Conservation (phyloP, 495 filamentous ascomycete species). For the Lepidopterella palustris region DNA sequence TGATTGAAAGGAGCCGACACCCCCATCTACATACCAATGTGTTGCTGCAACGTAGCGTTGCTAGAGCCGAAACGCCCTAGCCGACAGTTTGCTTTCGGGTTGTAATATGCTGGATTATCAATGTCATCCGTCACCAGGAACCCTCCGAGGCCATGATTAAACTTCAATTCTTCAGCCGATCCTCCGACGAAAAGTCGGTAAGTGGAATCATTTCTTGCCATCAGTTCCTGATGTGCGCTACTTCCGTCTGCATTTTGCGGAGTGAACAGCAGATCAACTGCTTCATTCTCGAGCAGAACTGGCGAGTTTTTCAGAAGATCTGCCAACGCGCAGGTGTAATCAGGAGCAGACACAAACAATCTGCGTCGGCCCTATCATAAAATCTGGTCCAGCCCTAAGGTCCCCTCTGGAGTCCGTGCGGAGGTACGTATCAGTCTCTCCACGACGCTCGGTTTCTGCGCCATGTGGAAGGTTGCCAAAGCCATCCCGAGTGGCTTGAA, state of each 20-base stretch:
- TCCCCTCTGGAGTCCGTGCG: constrained; percentile 8
- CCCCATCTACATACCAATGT: too few relatives aligned
- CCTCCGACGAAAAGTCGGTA: constrained; percentile 2
- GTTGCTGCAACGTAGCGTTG: too few relatives aligned
- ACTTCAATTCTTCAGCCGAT: neutral
- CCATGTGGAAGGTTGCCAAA: constrained; percentile 19
- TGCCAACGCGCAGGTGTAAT: constrained; percentile 21
- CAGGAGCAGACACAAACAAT: constrained; percentile 10
- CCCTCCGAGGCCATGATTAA: constrained; percentile 16
- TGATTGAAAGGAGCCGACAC: too few relatives aligned
- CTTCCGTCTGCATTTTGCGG: constrained; percentile 11
- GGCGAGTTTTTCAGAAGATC: constrained; percentile 21
- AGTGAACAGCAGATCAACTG: constrained; percentile 15
- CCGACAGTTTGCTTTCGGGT: constrained; percentile 26
- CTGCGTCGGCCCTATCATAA: constrained; percentile 15
- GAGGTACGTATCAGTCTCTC: constrained; percentile 8
- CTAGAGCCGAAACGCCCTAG: too few relatives aligned
- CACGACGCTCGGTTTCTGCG: constrained; percentile 7
- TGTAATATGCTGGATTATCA: constrained; percentile 9
- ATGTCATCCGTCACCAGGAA: constrained; percentile 13
- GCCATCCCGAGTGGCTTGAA: constrained; percentile 24
- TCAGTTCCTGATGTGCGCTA: neutral
- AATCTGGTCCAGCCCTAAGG: neutral
- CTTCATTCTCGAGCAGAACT: constrained; percentile 6
- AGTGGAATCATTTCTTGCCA: neutral